Base-by-base conservation (phyloP, 2,329 filamentous ascomycete species). In the Diaporthe nobilis region DNA sequence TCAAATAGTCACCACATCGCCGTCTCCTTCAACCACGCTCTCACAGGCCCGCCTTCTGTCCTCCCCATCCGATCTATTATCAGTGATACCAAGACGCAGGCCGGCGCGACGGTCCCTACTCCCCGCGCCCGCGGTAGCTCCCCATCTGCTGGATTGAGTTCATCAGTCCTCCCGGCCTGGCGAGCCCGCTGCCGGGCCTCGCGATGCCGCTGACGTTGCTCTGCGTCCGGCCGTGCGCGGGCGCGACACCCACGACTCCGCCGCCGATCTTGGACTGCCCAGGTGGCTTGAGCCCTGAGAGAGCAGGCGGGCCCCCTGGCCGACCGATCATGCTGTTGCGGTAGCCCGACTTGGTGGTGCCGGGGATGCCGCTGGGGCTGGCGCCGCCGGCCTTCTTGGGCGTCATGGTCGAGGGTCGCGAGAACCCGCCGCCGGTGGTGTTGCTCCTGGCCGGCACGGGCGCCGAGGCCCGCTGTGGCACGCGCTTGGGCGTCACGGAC, bases 121-220 rank as follows among this genome's bases (percentile, higher is more conserved):
- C 80, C 39, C 77, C 85, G 57, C 88, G 85, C 12, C 87, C 85
- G 20, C 88, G 83, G 79, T 91, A 87, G 79, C 88, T 92, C 13
- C 95, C 95, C 95, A 97, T 97, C 85, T 93, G 92, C 87, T 97
- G 95, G 82, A 97, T 97, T 25, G 94, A 95, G 80, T 90, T 94
- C 92, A 97, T 93, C 81, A 97, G 93, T 74, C 93, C 92, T 81
- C 93, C 94, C 80, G 94, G 84, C 77, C 83, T 81, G 12, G 85
- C 85, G 77, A 85, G 78, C 49, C 86, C 87, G 77, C 86, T 88
- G 76, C 87, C 87, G 20, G 89, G 89, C 77, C 89, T 84, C 53
- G 88, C 86, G 72, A 90, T 80, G 12, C 86, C 87, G 53, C 85
- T 85, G 5, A 81, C 78, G 55, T 78, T 83, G 75, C 86, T 87